A percentile compares a stretch with the other conserved stretches of the same genome.
Conservation (phyloP, 139 green algal genomes). For the Coelastrella sp. region DNA sequence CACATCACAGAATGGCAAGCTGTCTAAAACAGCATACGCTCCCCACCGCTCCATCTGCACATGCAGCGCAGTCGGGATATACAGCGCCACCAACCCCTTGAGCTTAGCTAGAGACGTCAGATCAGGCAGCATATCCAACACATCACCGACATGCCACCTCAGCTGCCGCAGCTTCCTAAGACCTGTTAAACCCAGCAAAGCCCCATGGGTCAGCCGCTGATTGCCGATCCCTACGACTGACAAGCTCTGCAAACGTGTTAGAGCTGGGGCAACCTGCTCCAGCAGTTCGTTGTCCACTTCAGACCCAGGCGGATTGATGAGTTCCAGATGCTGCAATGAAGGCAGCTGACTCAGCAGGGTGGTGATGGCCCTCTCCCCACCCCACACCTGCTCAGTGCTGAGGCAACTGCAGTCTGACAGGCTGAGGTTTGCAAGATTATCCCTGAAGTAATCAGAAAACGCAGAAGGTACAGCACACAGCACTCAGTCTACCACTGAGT, state of each 20-base stretch:
- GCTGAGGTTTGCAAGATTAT: constrained; percentile 1
- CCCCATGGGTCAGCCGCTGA: constrained; percentile 24
- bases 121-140: constrained; percentile 31
- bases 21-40: constrained; percentile 32
- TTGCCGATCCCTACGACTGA: constrained; percentile 31
- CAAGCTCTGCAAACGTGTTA: constrained; percentile 9
- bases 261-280: not conserved
- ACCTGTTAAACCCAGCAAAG: not conserved
- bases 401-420: not conserved
- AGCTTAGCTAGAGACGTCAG: not conserved
- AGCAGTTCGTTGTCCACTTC: not conserved
- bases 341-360: not conserved
- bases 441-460: not conserved
- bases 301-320: not conserved
- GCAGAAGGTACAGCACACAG: not conserved
- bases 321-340: constrained; percentile 7
- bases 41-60: constrained; percentile 40
- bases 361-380: not conserved
- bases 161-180: constrained; percentile 22
- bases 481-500: too few relatives aligned
- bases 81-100: constrained; percentile 15
- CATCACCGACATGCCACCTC: constrained; percentile 42
- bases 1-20: constrained; percentile 44
- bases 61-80: constrained; percentile 24
- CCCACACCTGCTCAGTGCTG: not conserved